phyloP scores from a whole-genome alignment of 495 filamentous ascomycete species.

The Hypoxylon cercidicola region DNA sequence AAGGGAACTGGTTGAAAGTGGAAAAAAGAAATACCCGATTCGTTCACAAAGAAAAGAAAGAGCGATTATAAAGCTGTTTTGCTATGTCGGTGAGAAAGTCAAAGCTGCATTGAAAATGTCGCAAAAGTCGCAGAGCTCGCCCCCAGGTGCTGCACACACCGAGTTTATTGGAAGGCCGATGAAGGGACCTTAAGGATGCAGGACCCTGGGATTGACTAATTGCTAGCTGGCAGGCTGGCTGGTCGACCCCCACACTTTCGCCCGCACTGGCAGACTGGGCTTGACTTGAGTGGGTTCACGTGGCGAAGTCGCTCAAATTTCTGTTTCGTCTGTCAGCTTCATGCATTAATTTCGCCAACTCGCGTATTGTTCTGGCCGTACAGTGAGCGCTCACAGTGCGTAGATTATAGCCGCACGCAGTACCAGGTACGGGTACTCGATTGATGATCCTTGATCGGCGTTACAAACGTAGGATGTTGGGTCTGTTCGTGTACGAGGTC shows the following conservation, averaged over 20 bases:
- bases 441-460: not conserved
- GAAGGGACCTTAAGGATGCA: not conserved
- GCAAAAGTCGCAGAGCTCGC: not conserved
- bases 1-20: not conserved
- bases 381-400: not conserved
- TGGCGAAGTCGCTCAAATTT: not conserved
- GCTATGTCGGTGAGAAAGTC: conserved; percentile 8
- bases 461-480: too few species aligned
- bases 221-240: conserved; percentile 17
- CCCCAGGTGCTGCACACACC: conserved; percentile 8
- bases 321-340: not conserved
- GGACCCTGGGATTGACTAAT: conserved; percentile 16
- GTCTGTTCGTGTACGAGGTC: not conserved
- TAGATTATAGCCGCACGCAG: not conserved
- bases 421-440: not conserved
- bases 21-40: conserved; percentile 3
- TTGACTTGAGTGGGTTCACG: not conserved
- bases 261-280: too few species aligned
- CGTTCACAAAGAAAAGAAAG: not conserved
- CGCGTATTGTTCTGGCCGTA: not conserved
- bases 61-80: not conserved
- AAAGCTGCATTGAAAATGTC: conserved; percentile 21
- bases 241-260: conserved; percentile 3
- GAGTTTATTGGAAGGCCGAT: conserved; percentile 26
- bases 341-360: not conserved